Percentiles rank a stretch among this genome's conserved stretches.
These are phyloP conservation scores for Drechslerella coelobrocha DNA, from an alignment of 2,329 filamentous ascomycete species.

Conservation along the genomic window DNA sequence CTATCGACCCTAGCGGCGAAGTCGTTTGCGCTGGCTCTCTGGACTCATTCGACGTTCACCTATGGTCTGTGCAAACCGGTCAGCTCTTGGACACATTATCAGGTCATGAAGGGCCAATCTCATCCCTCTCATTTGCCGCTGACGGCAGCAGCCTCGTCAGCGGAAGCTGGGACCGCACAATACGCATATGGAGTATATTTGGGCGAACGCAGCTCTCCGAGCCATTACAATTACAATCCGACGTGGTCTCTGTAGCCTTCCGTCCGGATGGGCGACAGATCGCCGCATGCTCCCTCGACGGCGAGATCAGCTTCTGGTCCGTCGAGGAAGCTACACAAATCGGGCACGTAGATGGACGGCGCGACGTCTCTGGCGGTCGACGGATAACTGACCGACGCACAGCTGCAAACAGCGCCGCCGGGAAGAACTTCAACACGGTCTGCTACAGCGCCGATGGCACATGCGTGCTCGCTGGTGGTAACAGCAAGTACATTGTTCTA, in stretches of 20 bases:
- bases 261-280: conserved; percentile 90
- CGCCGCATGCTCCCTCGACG: conserved; percentile 89
- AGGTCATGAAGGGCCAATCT: conserved; percentile 93
- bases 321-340: conserved; percentile 86
- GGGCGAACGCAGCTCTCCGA: conserved; percentile 92
- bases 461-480: conserved; percentile 87
- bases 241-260: conserved; percentile 84
- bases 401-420: conserved; percentile 86
- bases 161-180: conserved; percentile 95
- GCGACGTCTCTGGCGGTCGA: conserved; percentile 90
- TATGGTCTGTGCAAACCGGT: conserved; percentile 98
- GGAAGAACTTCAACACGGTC: conserved; percentile 87
- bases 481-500: conserved; percentile 97
- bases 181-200: conserved; percentile 95
- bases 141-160: conserved; percentile 84
- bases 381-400: conserved; percentile 86
- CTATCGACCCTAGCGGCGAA: conserved; percentile 96
- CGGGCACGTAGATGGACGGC: conserved; percentile 82
- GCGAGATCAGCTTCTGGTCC: conserved; percentile 94
- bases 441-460: conserved; percentile 90
- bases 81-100: conserved; percentile 89
- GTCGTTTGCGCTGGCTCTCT: conserved; percentile 93
- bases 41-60: conserved; percentile 95
- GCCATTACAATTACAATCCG: conserved; percentile 87
- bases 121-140: conserved; percentile 83